A percentile compares a stretch with the other conserved stretches of the same genome.
Evolutionary conservation across 495 filamentous ascomycete genomes (phyloP).

Genomic region (Neurospora tetrasperma): DNA sequence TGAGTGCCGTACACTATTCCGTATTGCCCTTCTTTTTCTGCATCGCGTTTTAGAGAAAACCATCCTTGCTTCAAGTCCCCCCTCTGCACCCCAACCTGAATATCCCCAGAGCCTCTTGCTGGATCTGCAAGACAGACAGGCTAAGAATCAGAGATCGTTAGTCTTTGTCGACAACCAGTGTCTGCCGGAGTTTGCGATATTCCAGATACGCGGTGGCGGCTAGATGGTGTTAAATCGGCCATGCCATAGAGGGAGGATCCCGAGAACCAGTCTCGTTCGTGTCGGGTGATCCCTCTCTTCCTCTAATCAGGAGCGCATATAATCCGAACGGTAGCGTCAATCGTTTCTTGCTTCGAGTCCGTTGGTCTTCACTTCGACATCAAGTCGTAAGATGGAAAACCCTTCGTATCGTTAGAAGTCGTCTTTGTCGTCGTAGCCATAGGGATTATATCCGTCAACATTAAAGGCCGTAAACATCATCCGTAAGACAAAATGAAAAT

Average conservation of each 20-base stretch:
- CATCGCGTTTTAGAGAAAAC: neutral
- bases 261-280: constrained; percentile 17
- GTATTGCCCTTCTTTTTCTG: neutral
- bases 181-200: constrained; percentile 27
- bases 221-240: constrained; percentile 21
- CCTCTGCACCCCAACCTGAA: neutral
- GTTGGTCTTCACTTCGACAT: constrained; percentile 22
- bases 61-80: constrained; percentile 7
- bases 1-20: neutral
- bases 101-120: neutral
- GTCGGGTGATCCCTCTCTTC: constrained; percentile 15
- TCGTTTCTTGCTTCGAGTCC: constrained; percentile 20
- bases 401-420: constrained; percentile 19
- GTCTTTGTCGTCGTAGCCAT: constrained; percentile 20
- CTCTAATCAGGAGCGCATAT: constrained; percentile 15
- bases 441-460: constrained; percentile 25
- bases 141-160: constrained; percentile 15
- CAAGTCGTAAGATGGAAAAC: constrained; percentile 21
- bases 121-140: neutral
- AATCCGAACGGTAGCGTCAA: constrained; percentile 18
- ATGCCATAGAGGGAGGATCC: constrained; percentile 15
- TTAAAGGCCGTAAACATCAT: constrained; percentile 33
- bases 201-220: constrained; percentile 26
- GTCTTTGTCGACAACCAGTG: constrained; percentile 37
- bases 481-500: constrained; percentile 33